Evolutionary conservation across 1,139 yeast genomes (phyloP).

Genomic region (Yarrowia galli): DNA sequence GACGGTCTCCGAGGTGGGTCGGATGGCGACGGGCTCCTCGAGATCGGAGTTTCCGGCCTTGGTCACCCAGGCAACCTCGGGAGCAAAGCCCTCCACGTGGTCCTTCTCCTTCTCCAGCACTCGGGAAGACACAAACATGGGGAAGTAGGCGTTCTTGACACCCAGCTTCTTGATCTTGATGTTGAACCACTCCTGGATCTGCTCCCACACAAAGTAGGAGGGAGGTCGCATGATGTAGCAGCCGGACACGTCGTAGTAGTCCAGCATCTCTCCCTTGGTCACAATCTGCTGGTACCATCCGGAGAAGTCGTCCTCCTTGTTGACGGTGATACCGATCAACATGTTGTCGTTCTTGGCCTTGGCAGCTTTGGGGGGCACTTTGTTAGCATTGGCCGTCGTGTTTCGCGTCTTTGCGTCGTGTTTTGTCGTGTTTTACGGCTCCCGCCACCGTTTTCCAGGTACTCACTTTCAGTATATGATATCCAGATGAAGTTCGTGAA

Average conservation of each 20-base stretch:
- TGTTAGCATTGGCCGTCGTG: neutral
- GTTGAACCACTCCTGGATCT: conserved; percentile 88
- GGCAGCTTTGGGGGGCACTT: conserved; percentile 39
- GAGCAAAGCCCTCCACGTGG: conserved; percentile 99
- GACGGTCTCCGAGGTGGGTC: conserved; percentile 99
- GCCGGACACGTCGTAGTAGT: conserved; percentile 98
- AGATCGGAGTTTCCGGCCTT: conserved; percentile 91
- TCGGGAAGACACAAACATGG: conserved; percentile 93
- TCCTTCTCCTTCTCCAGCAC: conserved; percentile 98
- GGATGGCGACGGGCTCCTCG: conserved; percentile 97
- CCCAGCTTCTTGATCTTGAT: conserved; percentile 81
- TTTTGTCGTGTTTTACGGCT: neutral
- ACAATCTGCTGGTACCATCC: conserved; percentile 97
- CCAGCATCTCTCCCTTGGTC: conserved; percentile 97
- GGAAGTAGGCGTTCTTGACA: conserved; percentile 95
- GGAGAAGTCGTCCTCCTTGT: conserved; percentile 89
- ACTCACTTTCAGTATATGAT: conserved; percentile 21
- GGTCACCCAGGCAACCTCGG: conserved; percentile 99
- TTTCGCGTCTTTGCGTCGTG: neutral
- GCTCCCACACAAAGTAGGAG: conserved; percentile 94
- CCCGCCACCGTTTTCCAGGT: neutral
- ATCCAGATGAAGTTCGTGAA: conserved; percentile 7
- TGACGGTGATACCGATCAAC: conserved; percentile 93
- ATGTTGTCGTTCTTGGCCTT: conserved; percentile 38
- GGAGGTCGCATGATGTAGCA: conserved; percentile 98